Evolutionary conservation across 2,329 filamentous ascomycete genomes (phyloP).

Genomic region (Leptographium radiaticola): DNA sequence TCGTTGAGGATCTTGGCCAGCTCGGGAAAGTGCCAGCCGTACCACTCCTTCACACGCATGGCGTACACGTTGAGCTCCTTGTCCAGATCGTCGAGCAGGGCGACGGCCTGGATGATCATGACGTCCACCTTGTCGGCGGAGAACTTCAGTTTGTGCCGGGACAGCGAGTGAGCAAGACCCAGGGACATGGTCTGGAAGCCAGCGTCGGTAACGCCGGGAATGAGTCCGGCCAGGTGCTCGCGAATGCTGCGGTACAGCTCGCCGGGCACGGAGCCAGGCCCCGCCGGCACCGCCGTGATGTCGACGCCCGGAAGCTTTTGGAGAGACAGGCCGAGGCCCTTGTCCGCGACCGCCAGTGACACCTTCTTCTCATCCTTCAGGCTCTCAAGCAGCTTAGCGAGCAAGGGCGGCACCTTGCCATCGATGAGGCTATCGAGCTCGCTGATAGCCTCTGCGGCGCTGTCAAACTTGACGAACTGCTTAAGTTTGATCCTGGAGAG

Average conservation of each 20-base stretch:
- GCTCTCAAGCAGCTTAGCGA: constrained; percentile 68
- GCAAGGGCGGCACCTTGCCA: constrained; percentile 84
- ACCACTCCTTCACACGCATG: constrained; percentile 99
- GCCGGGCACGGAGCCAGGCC: constrained; percentile 67
- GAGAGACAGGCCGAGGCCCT: constrained; percentile 84
- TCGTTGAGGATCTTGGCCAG: constrained; percentile 95
- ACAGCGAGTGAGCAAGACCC: constrained; percentile 92
- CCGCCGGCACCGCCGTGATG: constrained; percentile 65
- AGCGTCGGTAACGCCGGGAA: constrained; percentile 72
- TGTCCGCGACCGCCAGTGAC: constrained; percentile 84
- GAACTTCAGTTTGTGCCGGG: constrained; percentile 96
- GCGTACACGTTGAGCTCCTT: constrained; percentile 98
- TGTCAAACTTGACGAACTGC: constrained; percentile 95
- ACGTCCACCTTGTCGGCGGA: constrained; percentile 97
- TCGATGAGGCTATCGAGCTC: constrained; percentile 83
- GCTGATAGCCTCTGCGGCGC: constrained; percentile 76
- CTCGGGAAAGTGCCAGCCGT: constrained; percentile 99
- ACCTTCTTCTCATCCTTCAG: constrained; percentile 98
- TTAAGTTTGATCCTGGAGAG: constrained; percentile 71
- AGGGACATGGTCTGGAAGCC: constrained; percentile 91
- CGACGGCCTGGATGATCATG: constrained; percentile 97
- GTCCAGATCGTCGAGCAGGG: constrained; percentile 87
- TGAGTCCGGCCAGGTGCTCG: constrained; percentile 76
- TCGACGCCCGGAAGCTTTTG: constrained; percentile 81
- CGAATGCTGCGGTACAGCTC: constrained; percentile 93